Percentiles rank a stretch among this genome's conserved stretches.
These are phyloP conservation scores for Wallacemonas sp. DNA, from an alignment of 208 protist species.

Conservation along the genomic window DNA sequence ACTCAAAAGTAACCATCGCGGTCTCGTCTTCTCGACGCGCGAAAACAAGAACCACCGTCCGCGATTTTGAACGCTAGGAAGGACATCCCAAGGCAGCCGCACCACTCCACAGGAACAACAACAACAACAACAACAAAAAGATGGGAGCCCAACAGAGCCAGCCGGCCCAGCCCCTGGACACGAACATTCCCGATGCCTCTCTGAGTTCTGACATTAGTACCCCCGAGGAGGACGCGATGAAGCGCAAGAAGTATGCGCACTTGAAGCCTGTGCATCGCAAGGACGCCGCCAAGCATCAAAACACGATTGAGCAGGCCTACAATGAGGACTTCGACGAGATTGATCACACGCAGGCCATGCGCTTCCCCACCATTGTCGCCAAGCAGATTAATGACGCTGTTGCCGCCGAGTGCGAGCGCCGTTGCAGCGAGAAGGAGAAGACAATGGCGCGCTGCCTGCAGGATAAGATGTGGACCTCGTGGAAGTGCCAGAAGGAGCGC, in stretches of 20 bases:
- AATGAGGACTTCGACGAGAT: slow-evolving; percentile 82
- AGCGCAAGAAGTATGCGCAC: slow-evolving; percentile 42
- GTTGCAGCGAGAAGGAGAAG: slow-evolving; percentile 77
- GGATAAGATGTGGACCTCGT: slow-evolving; percentile 89
- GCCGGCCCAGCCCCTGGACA: background rate
- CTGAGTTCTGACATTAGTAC: slow-evolving; percentile 38
- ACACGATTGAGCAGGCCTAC: slow-evolving; percentile 77
- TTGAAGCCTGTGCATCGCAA: slow-evolving; percentile 19
- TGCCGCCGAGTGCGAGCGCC: slow-evolving; percentile 58
- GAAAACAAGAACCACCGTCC: no score
- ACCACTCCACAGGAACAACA: background rate
- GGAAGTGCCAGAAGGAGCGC: slow-evolving; percentile 91
- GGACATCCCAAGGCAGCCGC: no score
- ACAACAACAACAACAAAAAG: background rate
- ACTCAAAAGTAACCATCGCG: no score
- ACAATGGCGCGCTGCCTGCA: slow-evolving; percentile 83
- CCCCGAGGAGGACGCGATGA: slow-evolving; percentile 39
- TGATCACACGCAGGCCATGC: slow-evolving; percentile 72
- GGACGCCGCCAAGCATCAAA: slow-evolving; percentile 15
- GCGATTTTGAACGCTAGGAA: no score
- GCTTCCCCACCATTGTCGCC: slow-evolving; percentile 66
- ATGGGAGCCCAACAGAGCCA: slow-evolving; percentile 14
- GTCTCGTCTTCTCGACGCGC: no score
- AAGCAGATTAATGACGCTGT: slow-evolving; percentile 66
- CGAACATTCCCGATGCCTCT: slow-evolving; percentile 22